phyloP scores from a whole-genome alignment of 176 grass and related monocot genomes.

The Phyllostachys edulis region DNA sequence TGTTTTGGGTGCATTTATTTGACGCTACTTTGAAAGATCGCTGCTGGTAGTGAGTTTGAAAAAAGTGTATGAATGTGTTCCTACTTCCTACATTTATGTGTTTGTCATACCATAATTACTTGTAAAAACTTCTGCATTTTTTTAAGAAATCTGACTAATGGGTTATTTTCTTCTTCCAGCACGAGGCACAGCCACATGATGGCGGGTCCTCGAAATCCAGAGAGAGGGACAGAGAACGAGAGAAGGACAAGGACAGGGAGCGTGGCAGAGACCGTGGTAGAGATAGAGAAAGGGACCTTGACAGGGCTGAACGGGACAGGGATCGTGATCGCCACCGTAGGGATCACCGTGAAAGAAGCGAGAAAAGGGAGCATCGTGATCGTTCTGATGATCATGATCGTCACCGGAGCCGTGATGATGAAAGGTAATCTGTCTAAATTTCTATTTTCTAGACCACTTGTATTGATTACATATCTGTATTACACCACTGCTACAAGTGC shows the following conservation, averaged over 20 bases:
- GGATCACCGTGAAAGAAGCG: conserved; percentile 71
- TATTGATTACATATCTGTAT: not conserved
- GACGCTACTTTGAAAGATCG: not conserved
- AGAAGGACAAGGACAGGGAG: conserved; percentile 57
- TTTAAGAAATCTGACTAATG: not conserved
- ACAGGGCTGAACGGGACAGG: conserved; percentile 55
- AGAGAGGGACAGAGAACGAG: conserved; percentile 64
- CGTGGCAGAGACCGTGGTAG: conserved; percentile 49
- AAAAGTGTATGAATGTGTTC: not conserved
- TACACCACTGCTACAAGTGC: not conserved
- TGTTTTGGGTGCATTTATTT: not conserved
- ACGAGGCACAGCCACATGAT: conserved; percentile 50
- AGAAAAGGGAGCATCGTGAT: conserved; percentile 51
- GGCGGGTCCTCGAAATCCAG: conserved; percentile 72
- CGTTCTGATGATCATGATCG: conserved; percentile 66
- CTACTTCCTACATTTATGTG: not conserved
- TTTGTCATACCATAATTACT: not conserved
- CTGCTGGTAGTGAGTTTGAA: not conserved
- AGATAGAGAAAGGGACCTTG: conserved; percentile 44
- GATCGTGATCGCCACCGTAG: conserved; percentile 64
- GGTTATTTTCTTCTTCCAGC: conserved; percentile 23
- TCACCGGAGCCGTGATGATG: conserved; percentile 50
- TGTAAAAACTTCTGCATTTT: not conserved
- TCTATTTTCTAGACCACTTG: not conserved
- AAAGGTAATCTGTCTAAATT: conserved; percentile 42